A percentile compares a stretch with the other conserved stretches of the same genome.
Evolutionary conservation across 164 flowering plant species (phyloP).

Genomic region (Sedum album): DNA sequence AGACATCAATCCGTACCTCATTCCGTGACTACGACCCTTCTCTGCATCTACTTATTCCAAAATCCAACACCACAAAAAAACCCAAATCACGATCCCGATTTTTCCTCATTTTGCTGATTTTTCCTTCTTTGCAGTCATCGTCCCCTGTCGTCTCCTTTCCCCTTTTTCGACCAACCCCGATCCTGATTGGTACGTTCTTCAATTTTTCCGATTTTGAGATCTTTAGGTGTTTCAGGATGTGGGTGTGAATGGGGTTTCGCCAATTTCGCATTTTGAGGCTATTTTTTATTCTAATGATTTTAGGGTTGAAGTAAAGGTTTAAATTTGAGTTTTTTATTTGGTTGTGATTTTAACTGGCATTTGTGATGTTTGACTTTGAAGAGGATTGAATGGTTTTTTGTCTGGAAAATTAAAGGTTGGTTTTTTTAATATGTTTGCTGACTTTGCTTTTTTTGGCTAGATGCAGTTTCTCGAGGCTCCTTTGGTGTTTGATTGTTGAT

Average conservation of each 20-base stretch:
- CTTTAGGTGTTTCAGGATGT: background rate
- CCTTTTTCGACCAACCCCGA: background rate
- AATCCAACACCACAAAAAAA: background rate
- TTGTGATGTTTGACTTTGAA: background rate
- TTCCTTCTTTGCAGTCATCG: no score
- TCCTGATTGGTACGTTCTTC: background rate
- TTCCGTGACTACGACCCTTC: background rate
- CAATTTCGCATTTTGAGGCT: background rate
- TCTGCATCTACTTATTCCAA: background rate
- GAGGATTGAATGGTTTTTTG: background rate
- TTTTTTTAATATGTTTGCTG: background rate
- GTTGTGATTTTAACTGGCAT: no score
- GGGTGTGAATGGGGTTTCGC: background rate
- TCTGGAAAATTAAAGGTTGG: background rate
- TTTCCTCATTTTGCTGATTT: background rate
- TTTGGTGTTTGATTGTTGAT: conserved; percentile 5
- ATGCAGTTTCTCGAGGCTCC: background rate
- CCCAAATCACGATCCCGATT: background rate
- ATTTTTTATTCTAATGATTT: background rate
- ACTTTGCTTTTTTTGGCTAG: background rate
- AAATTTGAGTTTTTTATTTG: background rate
- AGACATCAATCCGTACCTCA: background rate
- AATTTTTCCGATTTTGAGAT: background rate
- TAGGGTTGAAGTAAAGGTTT: background rate
- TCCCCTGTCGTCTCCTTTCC: no score